A percentile compares a stretch with the other conserved stretches of the same genome.
These are phyloP conservation scores for Typha latifolia DNA, from an alignment of 176 grass and related monocot genomes.

Conservation along the genomic window DNA sequence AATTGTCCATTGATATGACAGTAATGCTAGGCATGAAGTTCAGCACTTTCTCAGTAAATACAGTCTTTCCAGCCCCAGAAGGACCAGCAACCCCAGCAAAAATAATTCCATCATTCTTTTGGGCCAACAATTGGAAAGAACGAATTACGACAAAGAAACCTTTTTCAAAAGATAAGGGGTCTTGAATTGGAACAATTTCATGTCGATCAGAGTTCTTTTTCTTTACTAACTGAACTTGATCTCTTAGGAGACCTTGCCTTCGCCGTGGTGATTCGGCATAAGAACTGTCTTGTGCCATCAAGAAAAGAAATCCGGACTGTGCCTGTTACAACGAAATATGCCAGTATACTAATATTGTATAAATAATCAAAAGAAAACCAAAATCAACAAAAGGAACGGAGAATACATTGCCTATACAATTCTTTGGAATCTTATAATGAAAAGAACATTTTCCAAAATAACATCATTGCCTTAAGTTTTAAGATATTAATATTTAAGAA, in stretches of 20 bases:
- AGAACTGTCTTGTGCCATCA: slow-evolving; percentile 56
- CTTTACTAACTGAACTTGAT: slow-evolving; percentile 83
- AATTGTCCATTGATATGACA: slow-evolving; percentile 98
- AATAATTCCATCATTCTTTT: slow-evolving; percentile 80
- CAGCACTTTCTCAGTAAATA: slow-evolving; percentile 91
- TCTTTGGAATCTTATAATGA: too few species aligned
- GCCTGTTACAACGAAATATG: too few species aligned
- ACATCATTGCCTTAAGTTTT: too few species aligned
- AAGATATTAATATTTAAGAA: too few species aligned
- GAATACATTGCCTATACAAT: too few species aligned
- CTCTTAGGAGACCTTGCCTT: slow-evolving; percentile 64
- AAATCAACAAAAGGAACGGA: too few species aligned
- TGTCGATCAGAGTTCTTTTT: slow-evolving; percentile 62
- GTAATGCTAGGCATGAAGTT: slow-evolving; percentile 88
- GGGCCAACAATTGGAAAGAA: slow-evolving; percentile 69
- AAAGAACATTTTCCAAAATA: too few species aligned
- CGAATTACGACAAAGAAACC: slow-evolving; percentile 92
- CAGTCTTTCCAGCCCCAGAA: slow-evolving; percentile 91
- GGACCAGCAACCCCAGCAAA: slow-evolving; percentile 81
- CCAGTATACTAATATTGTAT: too few species aligned
- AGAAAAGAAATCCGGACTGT: neutral
- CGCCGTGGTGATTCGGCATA: slow-evolving; percentile 51
- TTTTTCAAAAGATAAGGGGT: slow-evolving; percentile 84
- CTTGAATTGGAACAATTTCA: slow-evolving; percentile 68
- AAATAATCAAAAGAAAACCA: too few species aligned